A percentile compares a stretch with the other conserved stretches of the same genome.
Conservation (phyloP, 495 filamentous ascomycete genomes). For the Penicillium lagena region DNA sequence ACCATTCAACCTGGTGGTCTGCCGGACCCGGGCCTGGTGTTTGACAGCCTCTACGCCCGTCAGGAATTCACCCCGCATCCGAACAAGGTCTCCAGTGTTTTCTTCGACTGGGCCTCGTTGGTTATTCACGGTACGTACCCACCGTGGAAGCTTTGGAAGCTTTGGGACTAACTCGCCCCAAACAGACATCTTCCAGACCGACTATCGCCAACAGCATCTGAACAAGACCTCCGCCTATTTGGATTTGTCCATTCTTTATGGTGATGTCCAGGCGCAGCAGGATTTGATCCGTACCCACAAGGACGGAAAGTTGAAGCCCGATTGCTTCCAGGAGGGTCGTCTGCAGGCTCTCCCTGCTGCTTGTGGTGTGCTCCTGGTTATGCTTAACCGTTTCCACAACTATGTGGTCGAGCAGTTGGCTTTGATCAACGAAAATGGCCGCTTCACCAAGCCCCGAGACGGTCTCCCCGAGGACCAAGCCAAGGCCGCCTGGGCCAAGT, state of each 20-base stretch:
- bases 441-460: slow-evolving; percentile 56
- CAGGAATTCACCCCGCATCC: slow-evolving; percentile 48
- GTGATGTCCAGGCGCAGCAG: slow-evolving; percentile 51
- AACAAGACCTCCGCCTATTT: slow-evolving; percentile 55
- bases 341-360: slow-evolving; percentile 51
- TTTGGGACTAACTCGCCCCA: neutral
- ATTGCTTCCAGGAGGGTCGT: slow-evolving; percentile 51
- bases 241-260: slow-evolving; percentile 53
- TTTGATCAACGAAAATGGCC: slow-evolving; percentile 63
- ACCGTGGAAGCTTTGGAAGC: too few relatives aligned
- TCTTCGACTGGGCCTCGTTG: slow-evolving; percentile 54
- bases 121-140: slow-evolving; percentile 43
- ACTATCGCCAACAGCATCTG: slow-evolving; percentile 43
- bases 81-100: slow-evolving; percentile 52
- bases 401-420: slow-evolving; percentile 64
- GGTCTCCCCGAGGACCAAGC: slow-evolving; percentile 40
- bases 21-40: slow-evolving; percentile 47
- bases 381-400: slow-evolving; percentile 70
- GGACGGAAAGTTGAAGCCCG: slow-evolving; percentile 52
- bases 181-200: slow-evolving; percentile 53
- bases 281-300: slow-evolving; percentile 49
- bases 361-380: slow-evolving; percentile 50
- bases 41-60: slow-evolving; percentile 48
- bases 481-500: slow-evolving; percentile 59
- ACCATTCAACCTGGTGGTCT: slow-evolving; percentile 45